These are phyloP conservation scores for Pelargonium myrrhifolium DNA, from an alignment of 441 rosid species.

Conservation along the genomic window DNA sequence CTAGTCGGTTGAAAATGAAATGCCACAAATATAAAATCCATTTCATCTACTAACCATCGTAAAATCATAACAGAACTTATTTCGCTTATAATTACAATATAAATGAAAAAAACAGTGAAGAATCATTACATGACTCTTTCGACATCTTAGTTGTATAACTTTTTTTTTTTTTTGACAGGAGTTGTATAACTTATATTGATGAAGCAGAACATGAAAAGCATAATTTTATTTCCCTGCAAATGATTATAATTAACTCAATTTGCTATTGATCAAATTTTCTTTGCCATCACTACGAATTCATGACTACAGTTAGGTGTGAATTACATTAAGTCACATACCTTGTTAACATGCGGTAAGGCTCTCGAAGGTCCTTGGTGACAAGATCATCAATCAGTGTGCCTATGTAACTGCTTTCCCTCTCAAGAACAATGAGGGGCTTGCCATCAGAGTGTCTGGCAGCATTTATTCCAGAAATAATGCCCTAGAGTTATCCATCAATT, in stretches of 20 bases:
- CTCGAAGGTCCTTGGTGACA: slow-evolving; percentile 92
- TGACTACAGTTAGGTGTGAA: not conserved
- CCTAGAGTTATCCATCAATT: slow-evolving; percentile 38
- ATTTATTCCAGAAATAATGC: slow-evolving; percentile 87
- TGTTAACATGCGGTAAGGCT: slow-evolving; percentile 94
- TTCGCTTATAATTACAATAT: too few species aligned
- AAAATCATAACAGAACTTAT: not conserved
- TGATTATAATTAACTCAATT: not conserved
- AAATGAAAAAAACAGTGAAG: too few species aligned
- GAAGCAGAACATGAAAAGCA: not conserved
- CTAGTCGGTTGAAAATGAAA: not conserved
- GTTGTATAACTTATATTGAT: too few species aligned
- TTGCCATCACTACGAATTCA: not conserved
- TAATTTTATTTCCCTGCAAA: not conserved
- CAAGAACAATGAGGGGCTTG: slow-evolving; percentile 76
- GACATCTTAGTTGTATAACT: too few species aligned
- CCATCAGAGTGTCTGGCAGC: slow-evolving; percentile 88
- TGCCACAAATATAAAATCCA: not conserved
- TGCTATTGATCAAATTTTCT: too few species aligned
- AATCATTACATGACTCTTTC: too few species aligned
- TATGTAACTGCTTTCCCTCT: slow-evolving; percentile 91
- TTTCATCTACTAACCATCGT: not conserved
- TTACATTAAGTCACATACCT: slow-evolving; percentile 40
- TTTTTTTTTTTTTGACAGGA: too few species aligned
- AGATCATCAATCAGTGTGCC: slow-evolving; percentile 95